A percentile compares a stretch with the other conserved stretches of the same genome.
Evolutionary conservation across 805 yeast species (phyloP).

Genomic region (Candida cerambycidarum): DNA sequence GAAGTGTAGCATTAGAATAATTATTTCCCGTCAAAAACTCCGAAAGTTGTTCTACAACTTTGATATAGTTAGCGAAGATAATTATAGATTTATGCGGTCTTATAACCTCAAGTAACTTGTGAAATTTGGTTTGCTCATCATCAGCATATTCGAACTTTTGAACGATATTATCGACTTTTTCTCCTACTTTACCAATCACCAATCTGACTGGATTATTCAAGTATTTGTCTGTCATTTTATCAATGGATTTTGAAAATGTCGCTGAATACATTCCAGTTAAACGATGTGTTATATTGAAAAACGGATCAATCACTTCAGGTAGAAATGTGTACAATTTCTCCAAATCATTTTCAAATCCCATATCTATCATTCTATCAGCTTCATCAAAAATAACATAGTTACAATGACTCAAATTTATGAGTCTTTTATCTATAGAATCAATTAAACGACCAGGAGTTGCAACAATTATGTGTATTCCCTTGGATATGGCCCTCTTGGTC

Average conservation of each 20-base stretch:
- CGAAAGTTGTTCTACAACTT: constrained; percentile 66
- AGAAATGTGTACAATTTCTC: constrained; percentile 55
- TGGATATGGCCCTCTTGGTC: constrained; percentile 56
- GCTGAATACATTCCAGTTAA: constrained; percentile 94
- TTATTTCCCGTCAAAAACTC: constrained; percentile 46
- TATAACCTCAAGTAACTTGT: constrained; percentile 40
- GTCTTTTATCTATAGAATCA: constrained; percentile 73
- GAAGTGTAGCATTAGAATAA: constrained; percentile 55
- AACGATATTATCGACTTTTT: constrained; percentile 63
- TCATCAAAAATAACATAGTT: constrained; percentile 81
- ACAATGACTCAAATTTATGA: constrained; percentile 59
- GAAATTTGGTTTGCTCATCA: constrained; percentile 38
- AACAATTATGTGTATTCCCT: constrained; percentile 67
- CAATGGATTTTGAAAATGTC: constrained; percentile 78
- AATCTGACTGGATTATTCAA: constrained; percentile 61
- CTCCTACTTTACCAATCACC: constrained; percentile 66
- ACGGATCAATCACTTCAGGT: constrained; percentile 45
- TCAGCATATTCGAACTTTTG: constrained; percentile 56
- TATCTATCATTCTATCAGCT: constrained; percentile 93
- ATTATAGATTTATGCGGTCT: constrained; percentile 59
- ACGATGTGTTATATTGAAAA: constrained; percentile 38
- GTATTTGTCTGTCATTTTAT: constrained; percentile 62
- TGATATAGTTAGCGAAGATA: constrained; percentile 77
- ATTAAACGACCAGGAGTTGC: constrained; percentile 94
- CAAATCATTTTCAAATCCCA: constrained; percentile 88